Evolutionary conservation across 306 rosid species (phyloP), one percentile per base, ranked within the genome.

Genomic region (Prunus davidiana): DNA sequence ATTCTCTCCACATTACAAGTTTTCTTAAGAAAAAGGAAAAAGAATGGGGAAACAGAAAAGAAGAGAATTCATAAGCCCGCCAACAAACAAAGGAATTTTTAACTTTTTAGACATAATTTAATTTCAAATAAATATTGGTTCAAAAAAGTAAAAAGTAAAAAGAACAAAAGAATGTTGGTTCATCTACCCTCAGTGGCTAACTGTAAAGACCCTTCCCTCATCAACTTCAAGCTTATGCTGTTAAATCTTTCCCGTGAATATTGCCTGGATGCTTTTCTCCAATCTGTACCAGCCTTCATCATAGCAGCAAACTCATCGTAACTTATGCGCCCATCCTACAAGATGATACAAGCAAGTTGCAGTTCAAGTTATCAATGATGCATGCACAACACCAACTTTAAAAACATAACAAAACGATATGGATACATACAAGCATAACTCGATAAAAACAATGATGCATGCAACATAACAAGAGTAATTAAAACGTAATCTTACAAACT

Each of bases 241-340:
- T 84, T 87, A 69, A 87, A 87, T 80, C 87, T 84, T 75, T 87
- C 91, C 52, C 91, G 83, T 9, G 91, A 87, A 72, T 87, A 87
- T 79, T 87, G 91, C 43, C 91, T 84, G 2, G 91, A 85, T 60
- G 96, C 98, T 75, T 93, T 93, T 87, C 97, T 88, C 98, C 98
- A 91, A 82, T 93, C 98, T 30, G 96, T 93, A 50, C 98, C 96
- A 3, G 97, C 88, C 81, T 91, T 93, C 98, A 93, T 93, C 98
- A 93, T 93, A 43, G 82, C 87, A 47, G 86, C 93, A 86, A 93
- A 93, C 73, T 93, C 98, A 65, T 86, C 92, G 14, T 91, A 91
- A 75, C 98, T 91, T 69, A 93, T 93, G 78, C 83, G 86, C 78
- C 98, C 98, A 79, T 93, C 98, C 98, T 93, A 82, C 80, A 56